Percentiles rank a stretch among this genome's conserved stretches.
Conservation (phyloP, 495 filamentous ascomycete genomes). For the Neurospora sp. region DNA sequence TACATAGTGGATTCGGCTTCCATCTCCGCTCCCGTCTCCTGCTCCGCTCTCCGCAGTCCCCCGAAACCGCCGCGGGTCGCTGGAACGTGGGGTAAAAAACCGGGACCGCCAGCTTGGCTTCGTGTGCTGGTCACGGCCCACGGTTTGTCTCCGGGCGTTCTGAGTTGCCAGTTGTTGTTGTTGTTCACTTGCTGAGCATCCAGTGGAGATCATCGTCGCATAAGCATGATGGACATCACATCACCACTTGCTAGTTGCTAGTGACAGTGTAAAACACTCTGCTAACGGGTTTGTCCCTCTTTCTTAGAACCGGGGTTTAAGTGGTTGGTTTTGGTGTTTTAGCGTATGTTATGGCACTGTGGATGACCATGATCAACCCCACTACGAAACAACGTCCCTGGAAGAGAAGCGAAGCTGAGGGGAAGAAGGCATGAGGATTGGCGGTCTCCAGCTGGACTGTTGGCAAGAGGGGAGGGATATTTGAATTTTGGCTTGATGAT, state of each 20-base stretch:
- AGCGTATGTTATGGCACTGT: neutral
- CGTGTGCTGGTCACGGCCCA: neutral
- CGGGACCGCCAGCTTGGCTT: neutral
- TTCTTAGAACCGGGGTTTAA: neutral
- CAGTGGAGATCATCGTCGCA: neutral
- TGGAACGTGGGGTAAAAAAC: neutral
- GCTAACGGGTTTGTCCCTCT: neutral
- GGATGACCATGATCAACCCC: neutral
- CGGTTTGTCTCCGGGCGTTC: neutral
- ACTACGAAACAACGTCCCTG: neutral
- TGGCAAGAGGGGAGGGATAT: neutral
- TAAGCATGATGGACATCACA: neutral
- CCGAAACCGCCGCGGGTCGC: neutral
- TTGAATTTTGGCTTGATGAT: neutral
- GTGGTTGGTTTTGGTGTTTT: neutral
- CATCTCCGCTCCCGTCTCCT: neutral
- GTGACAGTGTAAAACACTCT: neutral
- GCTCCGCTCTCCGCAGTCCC: neutral
- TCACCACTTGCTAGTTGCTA: neutral
- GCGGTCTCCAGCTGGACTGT: neutral
- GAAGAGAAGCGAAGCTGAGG: neutral
- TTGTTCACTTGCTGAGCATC: neutral
- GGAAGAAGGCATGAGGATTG: neutral
- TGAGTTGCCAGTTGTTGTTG: neutral
- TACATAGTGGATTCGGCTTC: neutral